Percentiles rank a stretch among this genome's conserved stretches.
phyloP scores from a whole-genome alignment of 2,329 filamentous ascomycete species.

The Ambrosiella xylebori region DNA sequence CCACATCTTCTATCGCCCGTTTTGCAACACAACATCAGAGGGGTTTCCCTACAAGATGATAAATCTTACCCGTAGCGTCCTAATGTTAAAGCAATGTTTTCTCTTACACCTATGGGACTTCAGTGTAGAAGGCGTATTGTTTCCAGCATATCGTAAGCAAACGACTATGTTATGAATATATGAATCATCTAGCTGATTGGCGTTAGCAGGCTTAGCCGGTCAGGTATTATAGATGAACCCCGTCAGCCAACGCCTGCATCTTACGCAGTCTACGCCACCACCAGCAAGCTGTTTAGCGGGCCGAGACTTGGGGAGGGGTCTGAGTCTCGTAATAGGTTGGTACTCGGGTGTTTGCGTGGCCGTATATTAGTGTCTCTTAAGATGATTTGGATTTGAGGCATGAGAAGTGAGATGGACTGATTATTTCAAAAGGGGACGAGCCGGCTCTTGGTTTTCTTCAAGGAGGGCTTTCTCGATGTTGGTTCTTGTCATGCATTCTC shows the following conservation, averaged over 20 bases:
- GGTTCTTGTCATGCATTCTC: no score
- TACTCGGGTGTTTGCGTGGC: neutral
- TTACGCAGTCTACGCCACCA: conserved; percentile 1
- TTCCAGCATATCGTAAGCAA: no score
- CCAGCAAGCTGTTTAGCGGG: neutral
- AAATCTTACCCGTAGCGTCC: no score
- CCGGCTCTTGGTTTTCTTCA: neutral
- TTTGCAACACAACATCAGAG: no score
- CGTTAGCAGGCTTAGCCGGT: neutral
- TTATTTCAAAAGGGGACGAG: neutral
- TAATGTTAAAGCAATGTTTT: neutral
- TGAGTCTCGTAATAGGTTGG: no score
- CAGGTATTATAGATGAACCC: neutral
- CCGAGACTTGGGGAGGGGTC: neutral
- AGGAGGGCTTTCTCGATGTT: no score
- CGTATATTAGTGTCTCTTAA: neutral
- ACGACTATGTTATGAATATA: no score
- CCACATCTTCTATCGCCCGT: no score
- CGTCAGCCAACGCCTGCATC: neutral
- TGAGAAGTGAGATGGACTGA: neutral
- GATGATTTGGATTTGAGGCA: neutral
- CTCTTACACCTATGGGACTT: neutral
- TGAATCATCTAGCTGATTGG: neutral
- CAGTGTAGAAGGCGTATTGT: neutral
- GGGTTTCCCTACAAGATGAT: no score